Conservation (phyloP, 192 early-diverging fungal species). For the Coemansia sp. region DNA sequence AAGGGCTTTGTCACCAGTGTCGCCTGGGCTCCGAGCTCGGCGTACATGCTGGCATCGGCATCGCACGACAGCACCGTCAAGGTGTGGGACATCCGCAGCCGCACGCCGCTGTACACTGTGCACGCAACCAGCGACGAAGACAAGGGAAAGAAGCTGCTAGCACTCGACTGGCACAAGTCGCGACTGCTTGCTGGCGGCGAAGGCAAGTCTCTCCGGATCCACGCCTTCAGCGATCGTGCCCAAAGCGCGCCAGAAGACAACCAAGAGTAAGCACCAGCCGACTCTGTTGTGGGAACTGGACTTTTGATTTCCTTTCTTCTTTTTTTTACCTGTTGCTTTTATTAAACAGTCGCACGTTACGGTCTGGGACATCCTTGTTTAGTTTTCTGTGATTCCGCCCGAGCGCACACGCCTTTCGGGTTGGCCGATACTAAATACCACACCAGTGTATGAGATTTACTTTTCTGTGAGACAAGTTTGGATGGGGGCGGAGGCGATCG, state of each 20-base stretch:
- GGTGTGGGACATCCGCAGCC: conserved; percentile 95
- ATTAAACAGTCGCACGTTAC: background rate
- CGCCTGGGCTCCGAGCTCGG: conserved; percentile 76
- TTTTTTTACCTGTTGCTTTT: too few species aligned
- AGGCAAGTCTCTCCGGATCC: conserved; percentile 52
- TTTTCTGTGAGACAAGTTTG: background rate
- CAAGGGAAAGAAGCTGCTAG: conserved; percentile 54
- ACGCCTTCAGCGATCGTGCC: conserved; percentile 43
- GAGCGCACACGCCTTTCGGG: too few species aligned
- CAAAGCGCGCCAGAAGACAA: conserved; percentile 5
- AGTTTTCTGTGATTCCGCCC: too few species aligned
- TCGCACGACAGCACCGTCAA: conserved; percentile 87
- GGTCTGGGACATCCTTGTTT: too few species aligned
- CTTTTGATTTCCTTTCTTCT: too few species aligned
- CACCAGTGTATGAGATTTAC: background rate
- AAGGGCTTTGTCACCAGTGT: conserved; percentile 83
- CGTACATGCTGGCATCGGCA: conserved; percentile 74
- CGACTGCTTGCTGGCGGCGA: conserved; percentile 52
- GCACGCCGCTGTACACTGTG: conserved; percentile 80
- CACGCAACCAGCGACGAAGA: conserved; percentile 33
- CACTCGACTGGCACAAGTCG: conserved; percentile 50
- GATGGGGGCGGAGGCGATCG: background rate
- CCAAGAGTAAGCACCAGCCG: conserved; percentile 5
- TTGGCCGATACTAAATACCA: too few species aligned
- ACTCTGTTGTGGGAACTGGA: too few species aligned